Evolutionary conservation across 208 protist genomes (phyloP), one percentile per base, ranked within the genome.

Genomic region (Trypanosoma theileri): DNA sequence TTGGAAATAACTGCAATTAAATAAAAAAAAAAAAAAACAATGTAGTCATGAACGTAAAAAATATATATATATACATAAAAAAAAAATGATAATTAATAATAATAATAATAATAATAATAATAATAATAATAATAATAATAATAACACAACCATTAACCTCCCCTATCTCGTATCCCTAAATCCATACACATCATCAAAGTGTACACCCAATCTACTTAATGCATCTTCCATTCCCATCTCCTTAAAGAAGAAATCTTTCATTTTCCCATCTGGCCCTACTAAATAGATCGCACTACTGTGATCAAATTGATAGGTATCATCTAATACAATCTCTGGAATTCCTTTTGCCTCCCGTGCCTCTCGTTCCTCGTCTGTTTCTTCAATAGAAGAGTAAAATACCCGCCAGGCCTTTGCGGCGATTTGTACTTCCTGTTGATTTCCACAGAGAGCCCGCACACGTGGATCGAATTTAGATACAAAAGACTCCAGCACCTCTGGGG

Each of bases 231-330:
- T 48, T n/a, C 86, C 85, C 86, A 95, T 95, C 48, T 93, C 89
- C 55, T 84, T 78, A 65, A 92, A 93, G 66, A 92, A 92, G 57
- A 95, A 95, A 73, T 95, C 89, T 59, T 89, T 89, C 83, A 95
- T 86, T 54, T 95, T 92, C 11, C 89, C 86, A 66, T 95, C 86
- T 11, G 86, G 86, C 0, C 86, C 86, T 0, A 95, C 89, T 17
- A 95, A 75, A 48, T 93, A 95, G 26, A 95, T 88, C 48, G 86
- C 84, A 58, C 86, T 89, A 76, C 86, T 93, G 72, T 95, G 89
- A 61, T 95, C 89, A 58, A 95, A 89, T 70, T 95, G 89, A 59
- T 88, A 95, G 4, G 82, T 87, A 72, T 94, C 88, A 45, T 94
- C 88, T 12, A 89, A 70, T 1, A 31, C 54, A 26, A 84, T 81